Evolutionary conservation across 768 basidiomycete species (phyloP).

Genomic region (Porphyrellus cyaneotinctus): DNA sequence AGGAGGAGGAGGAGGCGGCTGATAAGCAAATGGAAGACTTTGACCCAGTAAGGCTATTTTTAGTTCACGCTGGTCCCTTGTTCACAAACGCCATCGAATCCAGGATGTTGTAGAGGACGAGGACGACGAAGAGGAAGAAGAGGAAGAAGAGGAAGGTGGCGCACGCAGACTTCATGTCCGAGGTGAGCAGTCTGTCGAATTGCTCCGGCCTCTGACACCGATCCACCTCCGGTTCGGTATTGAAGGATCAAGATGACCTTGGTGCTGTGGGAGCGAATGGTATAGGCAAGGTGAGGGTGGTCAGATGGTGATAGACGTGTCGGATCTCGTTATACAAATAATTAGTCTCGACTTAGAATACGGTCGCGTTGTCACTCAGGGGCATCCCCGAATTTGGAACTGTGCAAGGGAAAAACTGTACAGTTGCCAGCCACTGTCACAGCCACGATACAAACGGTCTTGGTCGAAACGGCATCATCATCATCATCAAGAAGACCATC

Average conservation of each 20-base stretch:
- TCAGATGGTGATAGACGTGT: conserved; percentile 40
- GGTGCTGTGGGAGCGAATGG: conserved; percentile 24
- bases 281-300: conserved; percentile 46
- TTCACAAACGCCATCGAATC: conserved; percentile 9
- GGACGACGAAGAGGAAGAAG: conserved; percentile 53
- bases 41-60: conserved; percentile 55
- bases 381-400: conserved; percentile 3
- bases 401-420: conserved; percentile 45
- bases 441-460: conserved; percentile 40
- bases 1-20: conserved; percentile 43
- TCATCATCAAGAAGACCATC: conserved; percentile 55
- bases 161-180: conserved; percentile 29
- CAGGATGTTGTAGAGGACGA: conserved; percentile 57
- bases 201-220: conserved; percentile 37
- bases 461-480: conserved; percentile 35
- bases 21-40: conserved; percentile 86
- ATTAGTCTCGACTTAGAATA: conserved; percentile 5
- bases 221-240: conserved; percentile 42
- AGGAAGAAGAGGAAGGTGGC: conserved; percentile 29
- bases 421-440: conserved; percentile 49
- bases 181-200: conserved; percentile 36
- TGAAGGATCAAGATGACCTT: conserved; percentile 40
- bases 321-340: conserved; percentile 9
- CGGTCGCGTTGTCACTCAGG: conserved; percentile 4
- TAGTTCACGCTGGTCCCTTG: background rate